These are phyloP conservation scores for Amaranthus hypochondriacus DNA, from an alignment of 148 eudicot genomes.

Conservation along the genomic window DNA sequence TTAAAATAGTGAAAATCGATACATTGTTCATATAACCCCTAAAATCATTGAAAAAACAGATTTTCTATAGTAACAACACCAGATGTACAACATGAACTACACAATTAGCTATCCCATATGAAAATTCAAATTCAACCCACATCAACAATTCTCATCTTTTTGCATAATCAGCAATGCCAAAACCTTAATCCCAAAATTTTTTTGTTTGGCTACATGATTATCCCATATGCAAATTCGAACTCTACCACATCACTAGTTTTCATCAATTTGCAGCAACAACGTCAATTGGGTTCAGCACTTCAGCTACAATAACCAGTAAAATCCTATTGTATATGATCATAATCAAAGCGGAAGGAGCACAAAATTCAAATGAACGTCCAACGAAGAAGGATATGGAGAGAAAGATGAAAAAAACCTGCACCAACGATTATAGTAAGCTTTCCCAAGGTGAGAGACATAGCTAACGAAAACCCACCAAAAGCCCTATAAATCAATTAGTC, in stretches of 20 bases:
- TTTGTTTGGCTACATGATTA: too few relatives aligned
- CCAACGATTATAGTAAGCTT: constrained; percentile 80
- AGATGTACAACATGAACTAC: background rate
- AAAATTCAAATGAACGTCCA: background rate
- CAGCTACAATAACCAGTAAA: background rate
- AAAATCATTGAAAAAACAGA: background rate
- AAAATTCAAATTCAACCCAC: constrained; percentile 8
- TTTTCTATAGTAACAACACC: background rate
- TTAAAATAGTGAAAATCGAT: too few relatives aligned
- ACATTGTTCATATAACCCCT: too few relatives aligned
- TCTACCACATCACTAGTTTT: too few relatives aligned
- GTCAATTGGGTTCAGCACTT: too few relatives aligned
- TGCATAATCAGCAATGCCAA: background rate
- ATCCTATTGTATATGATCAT: background rate
- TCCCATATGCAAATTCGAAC: too few relatives aligned
- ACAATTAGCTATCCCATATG: constrained; percentile 10
- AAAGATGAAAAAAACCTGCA: constrained; percentile 50
- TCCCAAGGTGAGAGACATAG: constrained; percentile 75
- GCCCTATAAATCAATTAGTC: constrained; percentile 7
- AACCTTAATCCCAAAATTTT: background rate
- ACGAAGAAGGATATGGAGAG: background rate
- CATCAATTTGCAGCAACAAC: too few relatives aligned
- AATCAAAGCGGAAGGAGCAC: background rate
- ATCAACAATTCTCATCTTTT: background rate
- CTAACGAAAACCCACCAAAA: constrained; percentile 21